These are phyloP conservation scores for Acer campestre DNA, from an alignment of 345 rosid species.

Conservation along the genomic window DNA sequence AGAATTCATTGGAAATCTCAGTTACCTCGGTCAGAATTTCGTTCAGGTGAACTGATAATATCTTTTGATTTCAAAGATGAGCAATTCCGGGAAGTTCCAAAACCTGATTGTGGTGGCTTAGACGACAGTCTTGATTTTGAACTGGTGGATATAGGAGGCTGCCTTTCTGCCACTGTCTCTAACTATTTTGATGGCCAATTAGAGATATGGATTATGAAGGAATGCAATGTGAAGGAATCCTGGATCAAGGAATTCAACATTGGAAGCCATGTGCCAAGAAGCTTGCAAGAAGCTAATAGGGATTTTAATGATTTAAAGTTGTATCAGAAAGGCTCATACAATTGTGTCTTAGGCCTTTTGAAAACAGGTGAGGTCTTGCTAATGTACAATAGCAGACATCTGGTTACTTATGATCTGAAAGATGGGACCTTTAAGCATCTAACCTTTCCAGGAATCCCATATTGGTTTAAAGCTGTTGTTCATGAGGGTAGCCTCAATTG, in stretches of 20 bases:
- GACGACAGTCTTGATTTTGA: not conserved
- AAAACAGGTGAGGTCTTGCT: not conserved
- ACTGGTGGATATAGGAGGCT: constrained; percentile 17
- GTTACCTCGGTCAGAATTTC: not conserved
- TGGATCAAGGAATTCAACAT: constrained; percentile 33
- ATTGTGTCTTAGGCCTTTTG: constrained; percentile 11
- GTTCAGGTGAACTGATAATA: not conserved
- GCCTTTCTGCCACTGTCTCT: constrained; percentile 21
- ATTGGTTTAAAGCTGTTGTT: not conserved
- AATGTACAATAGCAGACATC: not conserved
- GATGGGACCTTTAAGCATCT: not conserved
- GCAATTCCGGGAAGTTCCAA: constrained; percentile 20
- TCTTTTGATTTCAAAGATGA: constrained; percentile 33
- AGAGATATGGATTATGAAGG: constrained; percentile 32
- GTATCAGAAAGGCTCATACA: not conserved
- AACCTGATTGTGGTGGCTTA: constrained; percentile 7
- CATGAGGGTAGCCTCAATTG: constrained; percentile 9
- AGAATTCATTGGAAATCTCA: constrained; percentile 36
- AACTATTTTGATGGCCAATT: not conserved
- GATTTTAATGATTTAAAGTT: not conserved
- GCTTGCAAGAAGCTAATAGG: not conserved
- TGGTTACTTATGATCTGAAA: not conserved
- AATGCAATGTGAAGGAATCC: constrained; percentile 25
- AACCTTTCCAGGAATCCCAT: not conserved
- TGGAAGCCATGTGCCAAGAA: constrained; percentile 19